These are phyloP conservation scores for Acrocalymma vagum DNA, from an alignment of 2,329 filamentous ascomycete genomes.

Conservation along the genomic window DNA sequence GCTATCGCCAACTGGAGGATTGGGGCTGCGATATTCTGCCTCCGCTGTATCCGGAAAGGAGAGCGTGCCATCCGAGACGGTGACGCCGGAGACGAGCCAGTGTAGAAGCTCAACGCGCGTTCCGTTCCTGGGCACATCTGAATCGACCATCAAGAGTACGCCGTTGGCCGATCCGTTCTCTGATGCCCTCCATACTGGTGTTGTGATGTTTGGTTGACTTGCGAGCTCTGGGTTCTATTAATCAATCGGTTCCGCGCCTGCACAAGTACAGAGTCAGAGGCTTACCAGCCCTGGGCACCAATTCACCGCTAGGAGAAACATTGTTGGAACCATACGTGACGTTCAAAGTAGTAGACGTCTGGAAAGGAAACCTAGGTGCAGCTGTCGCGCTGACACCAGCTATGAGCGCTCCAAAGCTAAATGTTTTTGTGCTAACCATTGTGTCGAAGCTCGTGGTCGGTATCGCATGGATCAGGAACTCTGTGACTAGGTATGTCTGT, in stretches of 20 bases:
- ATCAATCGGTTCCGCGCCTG: constrained; percentile 2
- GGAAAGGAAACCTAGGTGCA: constrained; percentile 41
- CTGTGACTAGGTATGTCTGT: too few species aligned
- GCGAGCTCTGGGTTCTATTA: constrained; percentile 30
- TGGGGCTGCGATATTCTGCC: constrained; percentile 35
- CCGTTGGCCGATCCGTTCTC: constrained; percentile 16
- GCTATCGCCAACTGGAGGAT: constrained; percentile 37
- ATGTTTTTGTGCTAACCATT: constrained; percentile 24
- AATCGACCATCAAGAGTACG: constrained; percentile 41
- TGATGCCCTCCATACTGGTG: constrained; percentile 21
- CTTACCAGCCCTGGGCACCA: constrained; percentile 41
- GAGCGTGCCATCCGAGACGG: constrained; percentile 21
- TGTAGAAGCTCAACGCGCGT: constrained; percentile 40
- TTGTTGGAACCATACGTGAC: constrained; percentile 41
- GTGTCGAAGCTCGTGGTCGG: too few species aligned
- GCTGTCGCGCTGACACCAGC: constrained; percentile 25
- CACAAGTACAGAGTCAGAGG: background rate
- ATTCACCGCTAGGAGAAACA: constrained; percentile 41
- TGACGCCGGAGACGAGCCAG: constrained; percentile 41
- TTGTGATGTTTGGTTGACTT: constrained; percentile 29
- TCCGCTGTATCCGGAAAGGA: constrained; percentile 17
- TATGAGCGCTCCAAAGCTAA: constrained; percentile 20
- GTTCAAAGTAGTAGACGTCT: constrained; percentile 22
- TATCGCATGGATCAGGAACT: too few species aligned
- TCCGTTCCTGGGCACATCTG: constrained; percentile 41